phyloP scores from a whole-genome alignment of 768 basidiomycete species.

The Mycena vulgaris region DNA sequence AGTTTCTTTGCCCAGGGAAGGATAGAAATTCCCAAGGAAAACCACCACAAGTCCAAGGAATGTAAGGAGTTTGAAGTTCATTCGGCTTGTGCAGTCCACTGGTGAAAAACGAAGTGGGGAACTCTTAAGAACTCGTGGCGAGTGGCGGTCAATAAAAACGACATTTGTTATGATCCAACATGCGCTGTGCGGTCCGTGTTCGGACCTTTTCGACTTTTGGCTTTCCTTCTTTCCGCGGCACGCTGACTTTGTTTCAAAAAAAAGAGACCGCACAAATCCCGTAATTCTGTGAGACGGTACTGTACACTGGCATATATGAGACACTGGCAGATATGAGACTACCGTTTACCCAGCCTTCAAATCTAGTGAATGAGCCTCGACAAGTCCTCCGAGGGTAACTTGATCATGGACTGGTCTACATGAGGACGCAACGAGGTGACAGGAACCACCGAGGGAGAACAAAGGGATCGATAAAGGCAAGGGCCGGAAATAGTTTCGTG shows the following conservation, averaged over 20 bases:
- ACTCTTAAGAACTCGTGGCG: slow-evolving; percentile 22
- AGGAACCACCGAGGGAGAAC: slow-evolving; percentile 20
- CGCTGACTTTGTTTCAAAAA: too few relatives aligned
- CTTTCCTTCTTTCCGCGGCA: too few relatives aligned
- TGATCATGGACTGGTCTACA: not conserved
- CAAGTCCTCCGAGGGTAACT: not conserved
- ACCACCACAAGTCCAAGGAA: slow-evolving; percentile 21
- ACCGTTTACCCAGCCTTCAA: not conserved
- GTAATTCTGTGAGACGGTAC: not conserved
- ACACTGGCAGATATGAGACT: not conserved
- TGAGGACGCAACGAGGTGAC: slow-evolving; percentile 30
- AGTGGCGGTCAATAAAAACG: slow-evolving; percentile 18
- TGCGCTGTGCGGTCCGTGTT: too few relatives aligned
- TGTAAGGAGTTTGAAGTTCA: slow-evolving; percentile 3
- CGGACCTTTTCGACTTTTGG: too few relatives aligned
- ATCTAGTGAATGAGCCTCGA: not conserved
- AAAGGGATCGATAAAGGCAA: slow-evolving; percentile 28
- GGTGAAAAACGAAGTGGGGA: slow-evolving; percentile 6
- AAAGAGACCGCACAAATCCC: not conserved
- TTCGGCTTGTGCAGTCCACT: not conserved
- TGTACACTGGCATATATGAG: not conserved
- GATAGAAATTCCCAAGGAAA: slow-evolving; percentile 5
- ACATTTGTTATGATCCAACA: not conserved
- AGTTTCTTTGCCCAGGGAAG: slow-evolving; percentile 29
- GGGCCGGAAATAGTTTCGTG: not conserved